Base-by-base conservation (phyloP, 768 basidiomycete genomes). In the Amylocystis lapponica region DNA sequence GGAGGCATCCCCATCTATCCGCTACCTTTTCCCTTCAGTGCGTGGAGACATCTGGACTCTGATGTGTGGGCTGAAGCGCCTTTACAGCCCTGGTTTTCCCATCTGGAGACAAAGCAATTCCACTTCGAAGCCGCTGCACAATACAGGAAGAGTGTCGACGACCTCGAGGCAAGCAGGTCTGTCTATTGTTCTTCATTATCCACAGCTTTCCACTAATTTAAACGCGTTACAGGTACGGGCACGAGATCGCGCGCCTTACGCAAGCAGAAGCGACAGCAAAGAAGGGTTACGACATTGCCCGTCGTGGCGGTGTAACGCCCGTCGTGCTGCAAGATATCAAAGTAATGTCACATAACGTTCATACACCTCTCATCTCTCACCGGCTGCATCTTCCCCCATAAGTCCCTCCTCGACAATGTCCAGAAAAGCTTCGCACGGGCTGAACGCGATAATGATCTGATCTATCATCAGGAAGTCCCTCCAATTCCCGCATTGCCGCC, bases 91-190 rank as follows among this genome's bases (percentile, higher is more conserved):
- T 94, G 91, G 88, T 51, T 83, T 1, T 61, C 81, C 2, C 91
- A 95, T 60, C 67, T 96, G 1, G 81, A 87, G 53, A 77, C 86
- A 16, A 99, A 99, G 61, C 64, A 69, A 29, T 66, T 74, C 36
- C 95, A 99, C 64, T 99, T 99, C 56, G 71, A 74, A 34, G 91
- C 92, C 3, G 95, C 90, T 4, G 79, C 95, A 4, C 87, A 91
- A 55, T 91, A 84, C 56, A 74, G 95, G 34, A 85, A 92, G 63
- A 86, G 87, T 58, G 71, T 89, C 41, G 94, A 95, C 34, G 94
- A 97, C 54, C 74, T 87, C 17, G 91, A 83, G 60, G 74, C 75
- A 25, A 81, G 76, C 69, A 76, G 75, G 84, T 86, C 46, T 47
- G 72, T 53, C 33, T 27, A 27, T 9, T 35, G 29, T 19, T 30